Percentiles rank a stretch among this genome's conserved stretches.
Evolutionary conservation across 1,139 yeast species (phyloP).

Genomic region (Yamadazyma sp.): DNA sequence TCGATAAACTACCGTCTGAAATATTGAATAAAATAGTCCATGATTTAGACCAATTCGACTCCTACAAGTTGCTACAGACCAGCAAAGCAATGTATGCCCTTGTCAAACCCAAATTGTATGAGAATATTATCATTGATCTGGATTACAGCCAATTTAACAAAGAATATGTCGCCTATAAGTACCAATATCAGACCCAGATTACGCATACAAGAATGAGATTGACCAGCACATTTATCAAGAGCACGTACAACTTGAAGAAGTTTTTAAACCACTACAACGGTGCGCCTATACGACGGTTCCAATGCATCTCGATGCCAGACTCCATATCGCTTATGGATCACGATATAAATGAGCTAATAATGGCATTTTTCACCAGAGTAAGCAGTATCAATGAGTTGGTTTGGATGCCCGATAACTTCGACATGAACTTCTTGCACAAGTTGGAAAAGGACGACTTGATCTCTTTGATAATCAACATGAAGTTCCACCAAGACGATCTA

Average conservation of each 20-base stretch:
- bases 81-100: slow-evolving; percentile 28
- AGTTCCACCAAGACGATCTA: slow-evolving; percentile 18
- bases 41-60: slow-evolving; percentile 42
- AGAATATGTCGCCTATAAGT: slow-evolving; percentile 21
- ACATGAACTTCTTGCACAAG: slow-evolving; percentile 24
- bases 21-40: slow-evolving; percentile 30
- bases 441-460: slow-evolving; percentile 23
- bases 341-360: slow-evolving; percentile 51
- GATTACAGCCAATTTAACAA: slow-evolving; percentile 35
- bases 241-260: slow-evolving; percentile 33
- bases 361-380: slow-evolving; percentile 52
- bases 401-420: slow-evolving; percentile 37
- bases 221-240: slow-evolving; percentile 31
- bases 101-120: slow-evolving; percentile 35
- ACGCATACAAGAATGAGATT: slow-evolving; percentile 7
- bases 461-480: slow-evolving; percentile 26
- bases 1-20: slow-evolving; percentile 35
- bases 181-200: slow-evolving; percentile 7
- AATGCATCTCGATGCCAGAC: slow-evolving; percentile 34
- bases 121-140: slow-evolving; percentile 39
- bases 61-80: slow-evolving; percentile 33
- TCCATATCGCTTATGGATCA: slow-evolving; percentile 33
- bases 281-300: slow-evolving; percentile 17
- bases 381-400: slow-evolving; percentile 30
- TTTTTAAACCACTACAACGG: slow-evolving; percentile 22